phyloP scores from a whole-genome alignment of 257 asterid genomes.

The Echites panduratus region DNA sequence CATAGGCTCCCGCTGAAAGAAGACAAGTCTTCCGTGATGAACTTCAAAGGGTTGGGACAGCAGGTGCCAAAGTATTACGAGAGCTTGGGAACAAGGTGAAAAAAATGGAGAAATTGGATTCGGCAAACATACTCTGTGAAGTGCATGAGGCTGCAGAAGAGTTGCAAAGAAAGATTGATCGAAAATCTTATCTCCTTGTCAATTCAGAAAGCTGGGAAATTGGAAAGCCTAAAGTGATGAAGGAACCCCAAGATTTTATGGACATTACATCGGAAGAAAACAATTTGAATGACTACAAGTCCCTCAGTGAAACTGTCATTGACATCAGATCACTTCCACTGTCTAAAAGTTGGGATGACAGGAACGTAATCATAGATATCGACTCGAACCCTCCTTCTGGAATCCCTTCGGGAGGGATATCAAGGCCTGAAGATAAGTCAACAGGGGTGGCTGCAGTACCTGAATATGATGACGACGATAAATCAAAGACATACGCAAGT shows the following conservation, averaged over 20 bases:
- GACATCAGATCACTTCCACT: slow-evolving; percentile 25
- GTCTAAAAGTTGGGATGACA: slow-evolving; percentile 44
- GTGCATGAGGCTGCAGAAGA: slow-evolving; percentile 47
- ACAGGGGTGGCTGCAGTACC: slow-evolving; percentile 24
- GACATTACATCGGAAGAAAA: slow-evolving; percentile 20
- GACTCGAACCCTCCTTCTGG: slow-evolving; percentile 10
- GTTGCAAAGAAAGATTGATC: slow-evolving; percentile 44
- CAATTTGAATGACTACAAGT: slow-evolving; percentile 23
- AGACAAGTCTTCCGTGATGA: slow-evolving; percentile 56
- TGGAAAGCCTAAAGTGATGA: slow-evolving; percentile 25
- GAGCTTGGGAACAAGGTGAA: slow-evolving; percentile 55
- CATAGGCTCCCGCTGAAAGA: slow-evolving; percentile 65
- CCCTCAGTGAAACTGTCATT: slow-evolving; percentile 39
- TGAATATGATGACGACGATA: slow-evolving; percentile 26
- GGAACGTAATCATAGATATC: background rate
- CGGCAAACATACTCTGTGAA: slow-evolving; percentile 29
- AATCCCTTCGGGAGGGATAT: slow-evolving; percentile 9
- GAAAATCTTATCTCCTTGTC: slow-evolving; percentile 59
- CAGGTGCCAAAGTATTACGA: slow-evolving; percentile 51
- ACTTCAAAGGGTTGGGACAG: slow-evolving; percentile 51
- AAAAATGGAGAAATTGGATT: slow-evolving; percentile 53
- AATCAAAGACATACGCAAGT: slow-evolving; percentile 57
- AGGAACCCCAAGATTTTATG: slow-evolving; percentile 27
- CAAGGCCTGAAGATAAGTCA: slow-evolving; percentile 28
- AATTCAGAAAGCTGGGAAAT: slow-evolving; percentile 67